Evolutionary conservation across 352 stramenopile species (phyloP), one percentile per base, ranked within the genome.

Genomic region (Globisporangium echinulatum): DNA sequence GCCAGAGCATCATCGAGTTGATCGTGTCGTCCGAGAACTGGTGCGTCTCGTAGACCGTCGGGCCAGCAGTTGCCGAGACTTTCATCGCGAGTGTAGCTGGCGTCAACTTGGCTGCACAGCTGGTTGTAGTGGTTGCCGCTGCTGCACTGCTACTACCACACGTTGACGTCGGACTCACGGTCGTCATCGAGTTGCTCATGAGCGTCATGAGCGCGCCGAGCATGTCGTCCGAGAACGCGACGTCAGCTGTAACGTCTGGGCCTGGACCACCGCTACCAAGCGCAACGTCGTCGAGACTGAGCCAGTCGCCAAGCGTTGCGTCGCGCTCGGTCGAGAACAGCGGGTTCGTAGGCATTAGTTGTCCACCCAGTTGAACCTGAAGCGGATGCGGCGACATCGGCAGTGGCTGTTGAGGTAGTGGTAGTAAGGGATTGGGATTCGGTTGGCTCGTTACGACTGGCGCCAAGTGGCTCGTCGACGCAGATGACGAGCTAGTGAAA

Each of bases 11-110:
- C 61, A 82, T 68, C 46, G 60, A 60, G 52, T 82, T 72, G 13
- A 82, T 55, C 33, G 66, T 82, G 10, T 82, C 73, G n/a, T 78
- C 63, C 6, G 73, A 82, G 66, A 82, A 82, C 58, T 82, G 70
- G 19, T 71, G 68, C 17, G 64, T 74, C 58, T 83, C 71, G 43
- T 75, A 61, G 52, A 80, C 57, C 17, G 59, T 54, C n/a, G 37
- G 9, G 19, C 0, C 19, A 43, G 52, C 13, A 54, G 40, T 25
- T 33, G 52, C 40, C 44, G 42, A 13, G 9, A 19, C 49, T 52
- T 25, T 66, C 66, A 56, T 49, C 5, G 42, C 42, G 42, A 46
- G 42, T 2, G 42, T 13, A 14, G 42, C 42, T 0, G 42, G 15
- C 42, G 42, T 14, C 9, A 46, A 13, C 42, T 40, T 54, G 19